Evolutionary conservation across 768 basidiomycete species (phyloP).

Genomic region (Coprinopsis sp.): DNA sequence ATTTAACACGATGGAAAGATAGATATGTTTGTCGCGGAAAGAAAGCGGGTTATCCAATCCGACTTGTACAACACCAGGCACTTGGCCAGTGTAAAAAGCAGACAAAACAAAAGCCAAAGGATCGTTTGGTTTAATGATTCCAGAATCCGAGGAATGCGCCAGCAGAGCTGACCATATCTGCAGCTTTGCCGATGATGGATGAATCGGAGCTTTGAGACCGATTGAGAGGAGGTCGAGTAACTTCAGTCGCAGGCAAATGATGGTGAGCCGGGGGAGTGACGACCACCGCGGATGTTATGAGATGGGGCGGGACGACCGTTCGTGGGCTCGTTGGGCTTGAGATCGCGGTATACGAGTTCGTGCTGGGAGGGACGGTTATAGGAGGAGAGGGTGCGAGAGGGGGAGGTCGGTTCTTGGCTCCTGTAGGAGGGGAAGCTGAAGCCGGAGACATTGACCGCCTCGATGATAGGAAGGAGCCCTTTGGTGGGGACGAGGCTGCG

Average conservation of each 20-base stretch:
- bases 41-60: no score
- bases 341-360: conserved; percentile 6
- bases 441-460: neutral
- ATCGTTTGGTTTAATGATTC: no score
- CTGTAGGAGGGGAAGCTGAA: neutral
- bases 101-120: no score
- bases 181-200: conserved; percentile 50
- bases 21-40: no score
- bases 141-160: conserved; percentile 68
- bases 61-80: no score
- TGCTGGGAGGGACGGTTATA: conserved; percentile 9
- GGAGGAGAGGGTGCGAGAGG: conserved; percentile 12
- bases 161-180: conserved; percentile 76
- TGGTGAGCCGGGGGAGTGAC: conserved; percentile 11
- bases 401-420: neutral
- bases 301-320: neutral
- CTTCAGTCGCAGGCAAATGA: no score
- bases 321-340: conserved; percentile 3
- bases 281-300: conserved; percentile 13
- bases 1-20: no score
- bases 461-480: neutral
- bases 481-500: conserved; percentile 9
- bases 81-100: no score
- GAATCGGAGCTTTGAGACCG: conserved; percentile 14
- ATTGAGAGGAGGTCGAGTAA: conserved; percentile 13